Evolutionary conservation across 257 asterid genomes (phyloP).

Genomic region (Lithospermum erythrorhizon): DNA sequence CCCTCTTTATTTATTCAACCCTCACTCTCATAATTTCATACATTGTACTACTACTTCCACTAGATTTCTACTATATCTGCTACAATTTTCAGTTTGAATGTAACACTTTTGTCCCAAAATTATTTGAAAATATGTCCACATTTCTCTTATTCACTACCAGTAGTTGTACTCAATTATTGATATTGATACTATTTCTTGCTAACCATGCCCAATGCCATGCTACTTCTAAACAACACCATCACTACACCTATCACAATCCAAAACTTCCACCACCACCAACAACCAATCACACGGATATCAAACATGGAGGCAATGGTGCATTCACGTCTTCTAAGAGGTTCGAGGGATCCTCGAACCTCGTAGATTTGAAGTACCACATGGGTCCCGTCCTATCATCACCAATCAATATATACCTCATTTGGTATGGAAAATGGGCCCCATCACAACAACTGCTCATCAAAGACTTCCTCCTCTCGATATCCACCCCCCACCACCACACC

Average conservation of each 20-base stretch:
- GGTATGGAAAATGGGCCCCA: constrained; percentile 75
- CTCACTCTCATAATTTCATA: background rate
- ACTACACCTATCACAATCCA: background rate
- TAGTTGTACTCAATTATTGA: background rate
- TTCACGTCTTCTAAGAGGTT: constrained; percentile 42
- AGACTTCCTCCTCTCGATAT: constrained; percentile 70
- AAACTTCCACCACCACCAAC: background rate
- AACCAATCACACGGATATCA: too few species aligned
- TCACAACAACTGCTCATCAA: constrained; percentile 62
- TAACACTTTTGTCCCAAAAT: too few species aligned
- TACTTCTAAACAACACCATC: background rate
- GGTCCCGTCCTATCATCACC: constrained; percentile 89
- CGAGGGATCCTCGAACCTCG: constrained; percentile 77
- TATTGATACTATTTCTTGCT: background rate
- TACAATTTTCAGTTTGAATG: too few species aligned
- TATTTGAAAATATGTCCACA: background rate
- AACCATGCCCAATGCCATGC: background rate
- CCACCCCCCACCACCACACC: constrained; percentile 37
- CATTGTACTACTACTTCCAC: background rate
- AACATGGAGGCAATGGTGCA: too few species aligned
- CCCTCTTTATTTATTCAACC: background rate
- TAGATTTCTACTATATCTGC: too few species aligned
- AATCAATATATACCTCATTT: constrained; percentile 73
- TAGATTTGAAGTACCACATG: constrained; percentile 85
- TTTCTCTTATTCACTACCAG: background rate